Base-by-base conservation (phyloP, 176 grass and related monocot species). In the Lolium multiflorum region DNA sequence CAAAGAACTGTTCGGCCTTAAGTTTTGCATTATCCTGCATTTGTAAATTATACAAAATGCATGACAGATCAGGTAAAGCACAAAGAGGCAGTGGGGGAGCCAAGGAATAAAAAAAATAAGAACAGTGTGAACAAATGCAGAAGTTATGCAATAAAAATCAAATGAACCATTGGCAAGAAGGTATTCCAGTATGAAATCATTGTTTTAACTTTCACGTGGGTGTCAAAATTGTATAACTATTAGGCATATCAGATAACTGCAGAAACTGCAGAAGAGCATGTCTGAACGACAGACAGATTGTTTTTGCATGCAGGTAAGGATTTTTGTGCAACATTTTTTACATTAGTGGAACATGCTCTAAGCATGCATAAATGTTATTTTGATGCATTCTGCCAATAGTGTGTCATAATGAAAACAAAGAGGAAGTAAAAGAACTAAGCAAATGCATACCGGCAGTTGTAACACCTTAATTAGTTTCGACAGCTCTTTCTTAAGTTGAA, bases 401-500 rank as follows among this genome's bases (percentile, higher is more conserved):
- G 49, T 70, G 51, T 39, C 18, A 70, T 82, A 21, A 68, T 11
- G 77, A 24, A 62, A 49, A 68, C 20, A 35, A 79, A 61, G 51
- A 69, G 76, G 17, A 57, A 78, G 49, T 41, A 71, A 6, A 35
- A 87, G 12, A 59, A 43, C 9, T 46, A 51, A 68, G 49, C 43
- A 74, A 67, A 68, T 74, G 9, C 87, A 81, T 94, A 98, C 96
- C 62, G 91, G 93, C 63, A 98, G 78, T 54, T 91, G 52, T 50
- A 93, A 87, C 65, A 84, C 89, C 52, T 70, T 68, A 81, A 85
- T 89, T 80, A 98, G 37, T 55, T 94, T 84, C 80, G 90, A 86
- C 25, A 98, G 49, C 83, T 94, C 78, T 44, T 76, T 75, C 71
- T 94, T 88, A 81, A 98, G n/a, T 86, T 91, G 78, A 50, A 75